phyloP scores from a whole-genome alignment of 306 rosid genomes.

The Dicorynia guianensis region DNA sequence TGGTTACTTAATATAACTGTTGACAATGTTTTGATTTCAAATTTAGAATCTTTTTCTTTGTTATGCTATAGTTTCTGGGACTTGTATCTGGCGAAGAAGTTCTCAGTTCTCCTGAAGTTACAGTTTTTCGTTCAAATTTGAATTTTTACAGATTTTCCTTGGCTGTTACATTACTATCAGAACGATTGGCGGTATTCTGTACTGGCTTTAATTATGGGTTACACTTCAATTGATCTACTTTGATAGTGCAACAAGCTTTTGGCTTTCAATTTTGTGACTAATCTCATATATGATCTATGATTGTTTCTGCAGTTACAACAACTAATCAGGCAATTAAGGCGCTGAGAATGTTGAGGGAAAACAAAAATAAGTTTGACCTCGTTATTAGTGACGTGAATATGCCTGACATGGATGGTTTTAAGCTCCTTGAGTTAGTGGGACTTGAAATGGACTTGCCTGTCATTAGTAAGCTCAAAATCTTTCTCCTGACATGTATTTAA shows the following conservation, averaged over 20 bases:
- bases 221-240: neutral
- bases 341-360: conserved; percentile 77
- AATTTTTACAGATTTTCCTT: neutral
- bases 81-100: neutral
- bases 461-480: conserved; percentile 64
- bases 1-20: neutral
- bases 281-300: conserved; percentile 37
- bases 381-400: conserved; percentile 88
- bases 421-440: conserved; percentile 89
- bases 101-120: conserved; percentile 7
- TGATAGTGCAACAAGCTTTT: conserved; percentile 1
- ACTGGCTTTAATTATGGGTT: neutral
- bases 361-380: conserved; percentile 72
- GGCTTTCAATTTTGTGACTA: neutral
- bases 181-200: neutral
- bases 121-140: neutral
- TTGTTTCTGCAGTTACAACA: conserved; percentile 70
- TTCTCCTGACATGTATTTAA: conserved; percentile 13
- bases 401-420: conserved; percentile 97
- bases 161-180: neutral
- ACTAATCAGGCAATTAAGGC: conserved; percentile 72
- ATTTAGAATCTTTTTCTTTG: conserved; percentile 3
- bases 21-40: neutral
- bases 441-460: conserved; percentile 97
- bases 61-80: neutral